phyloP scores from a whole-genome alignment of 1,284 basidiomycete species.

The Wallemia ichthyophaga region DNA sequence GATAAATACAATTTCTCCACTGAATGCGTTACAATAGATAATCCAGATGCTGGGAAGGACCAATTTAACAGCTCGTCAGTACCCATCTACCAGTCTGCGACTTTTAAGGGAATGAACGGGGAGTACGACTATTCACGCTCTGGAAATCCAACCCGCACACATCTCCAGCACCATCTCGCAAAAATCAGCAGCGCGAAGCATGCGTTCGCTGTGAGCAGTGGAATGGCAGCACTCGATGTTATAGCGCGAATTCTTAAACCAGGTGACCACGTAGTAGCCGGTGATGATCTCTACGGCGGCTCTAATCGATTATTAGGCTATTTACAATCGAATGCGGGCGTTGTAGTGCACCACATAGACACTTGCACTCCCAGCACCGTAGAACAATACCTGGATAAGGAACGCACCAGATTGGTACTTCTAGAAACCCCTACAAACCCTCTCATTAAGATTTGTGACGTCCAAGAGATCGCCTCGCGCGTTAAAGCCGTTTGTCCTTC shows the following conservation, averaged over 20 bases:
- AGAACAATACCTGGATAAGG: slow-evolving; percentile 30
- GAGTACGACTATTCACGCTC: slow-evolving; percentile 81
- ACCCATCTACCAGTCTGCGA: slow-evolving; percentile 92
- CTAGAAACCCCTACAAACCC: slow-evolving; percentile 96
- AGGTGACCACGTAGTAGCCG: slow-evolving; percentile 77
- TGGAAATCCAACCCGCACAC: slow-evolving; percentile 85
- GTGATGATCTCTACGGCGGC: slow-evolving; percentile 91
- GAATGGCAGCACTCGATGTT: slow-evolving; percentile 92
- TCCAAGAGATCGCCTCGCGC: slow-evolving; percentile 43
- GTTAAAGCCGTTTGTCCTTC: slow-evolving; percentile 53
- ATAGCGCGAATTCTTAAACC: slow-evolving; percentile 82
- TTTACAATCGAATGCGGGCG: slow-evolving; percentile 56
- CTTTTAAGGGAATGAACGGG: slow-evolving; percentile 81
- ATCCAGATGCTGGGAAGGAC: slow-evolving; percentile 40
- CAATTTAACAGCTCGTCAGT: slow-evolving; percentile 80
- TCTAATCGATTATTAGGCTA: slow-evolving; percentile 88
- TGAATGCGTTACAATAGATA: slow-evolving; percentile 70
- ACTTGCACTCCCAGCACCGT: slow-evolving; percentile 46
- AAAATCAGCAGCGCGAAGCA: slow-evolving; percentile 69
- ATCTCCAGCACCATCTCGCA: slow-evolving; percentile 79
- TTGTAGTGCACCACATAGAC: slow-evolving; percentile 76
- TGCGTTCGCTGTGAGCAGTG: slow-evolving; percentile 73
- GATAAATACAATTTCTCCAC: slow-evolving; percentile 35
- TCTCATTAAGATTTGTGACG: slow-evolving; percentile 76
- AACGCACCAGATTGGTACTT: slow-evolving; percentile 67